Evolutionary conservation across 805 yeast genomes (phyloP).

Genomic region (Starmerella potacharoeniae): DNA sequence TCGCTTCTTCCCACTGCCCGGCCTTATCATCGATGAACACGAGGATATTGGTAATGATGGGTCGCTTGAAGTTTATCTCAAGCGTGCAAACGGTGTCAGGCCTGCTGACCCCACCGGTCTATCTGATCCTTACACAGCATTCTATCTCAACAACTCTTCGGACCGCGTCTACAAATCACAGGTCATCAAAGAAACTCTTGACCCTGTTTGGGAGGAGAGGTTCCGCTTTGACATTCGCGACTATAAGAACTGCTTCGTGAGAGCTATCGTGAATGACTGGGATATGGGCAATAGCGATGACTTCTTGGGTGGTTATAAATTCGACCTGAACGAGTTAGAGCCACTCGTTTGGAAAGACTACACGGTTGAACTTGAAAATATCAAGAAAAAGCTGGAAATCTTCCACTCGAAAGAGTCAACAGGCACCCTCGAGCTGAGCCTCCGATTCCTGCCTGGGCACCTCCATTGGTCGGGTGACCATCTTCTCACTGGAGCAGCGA

Average conservation of each 20-base stretch:
- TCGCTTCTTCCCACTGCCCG: conserved; percentile 67
- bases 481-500: conserved; percentile 17
- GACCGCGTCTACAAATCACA: conserved; percentile 60
- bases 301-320: conserved; percentile 51
- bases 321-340: conserved; percentile 48
- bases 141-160: conserved; percentile 50
- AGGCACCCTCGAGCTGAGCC: conserved; percentile 51
- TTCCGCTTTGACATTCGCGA: conserved; percentile 27
- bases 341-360: conserved; percentile 44
- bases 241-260: conserved; percentile 15
- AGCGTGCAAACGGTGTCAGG: conserved; percentile 55
- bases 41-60: conserved; percentile 75
- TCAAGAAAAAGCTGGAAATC: conserved; percentile 34
- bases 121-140: conserved; percentile 79
- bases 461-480: conserved; percentile 29
- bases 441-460: conserved; percentile 61
- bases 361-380: conserved; percentile 39
- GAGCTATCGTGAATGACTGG: conserved; percentile 67
- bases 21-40: conserved; percentile 49
- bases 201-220: conserved; percentile 81
- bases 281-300: conserved; percentile 89
- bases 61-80: conserved; percentile 45
- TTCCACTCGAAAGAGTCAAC: conserved; percentile 38
- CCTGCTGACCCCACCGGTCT: conserved; percentile 88
- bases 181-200: conserved; percentile 71